A percentile compares a stretch with the other conserved stretches of the same genome.
Evolutionary conservation across 1,139 yeast species (phyloP).

Genomic region (Meyerozyma guilliermondii): DNA sequence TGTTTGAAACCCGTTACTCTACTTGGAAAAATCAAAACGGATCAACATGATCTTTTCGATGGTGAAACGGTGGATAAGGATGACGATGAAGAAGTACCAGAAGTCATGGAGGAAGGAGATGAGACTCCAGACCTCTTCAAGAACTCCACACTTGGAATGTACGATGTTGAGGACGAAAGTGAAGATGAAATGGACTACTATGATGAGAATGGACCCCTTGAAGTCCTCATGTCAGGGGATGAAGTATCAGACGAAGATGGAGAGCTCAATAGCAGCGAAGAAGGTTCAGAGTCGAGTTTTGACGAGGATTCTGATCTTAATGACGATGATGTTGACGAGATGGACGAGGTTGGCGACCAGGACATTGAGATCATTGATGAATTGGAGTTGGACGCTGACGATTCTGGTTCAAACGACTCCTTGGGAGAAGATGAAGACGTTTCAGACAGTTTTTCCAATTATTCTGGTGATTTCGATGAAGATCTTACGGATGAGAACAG

Average conservation of each 20-base stretch:
- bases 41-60: conserved; percentile 53
- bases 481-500: conserved; percentile 25
- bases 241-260: conserved; percentile 21
- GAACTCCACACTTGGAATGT: conserved; percentile 92
- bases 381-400: conserved; percentile 25
- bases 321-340: conserved; percentile 12
- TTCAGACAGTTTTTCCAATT: conserved; percentile 26
- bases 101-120: conserved; percentile 51
- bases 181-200: conserved; percentile 36
- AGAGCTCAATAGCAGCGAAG: conserved; percentile 11
- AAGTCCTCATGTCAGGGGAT: conserved; percentile 32
- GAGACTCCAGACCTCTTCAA: conserved; percentile 78
- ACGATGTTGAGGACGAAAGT: conserved; percentile 75
- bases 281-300: not conserved
- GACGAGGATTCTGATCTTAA: conserved; percentile 16
- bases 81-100: conserved; percentile 52
- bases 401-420: conserved; percentile 14
- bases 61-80: conserved; percentile 43
- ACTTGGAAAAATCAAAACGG: conserved; percentile 58
- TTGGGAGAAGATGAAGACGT: conserved; percentile 26
- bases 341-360: conserved; percentile 15
- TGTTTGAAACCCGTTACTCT: conserved; percentile 58
- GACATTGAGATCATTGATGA: conserved; percentile 43
- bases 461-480: conserved; percentile 24
- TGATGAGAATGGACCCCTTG: conserved; percentile 31